These are phyloP conservation scores for Barbarea vulgaris DNA, from an alignment of 345 rosid genomes.

Conservation along the genomic window DNA sequence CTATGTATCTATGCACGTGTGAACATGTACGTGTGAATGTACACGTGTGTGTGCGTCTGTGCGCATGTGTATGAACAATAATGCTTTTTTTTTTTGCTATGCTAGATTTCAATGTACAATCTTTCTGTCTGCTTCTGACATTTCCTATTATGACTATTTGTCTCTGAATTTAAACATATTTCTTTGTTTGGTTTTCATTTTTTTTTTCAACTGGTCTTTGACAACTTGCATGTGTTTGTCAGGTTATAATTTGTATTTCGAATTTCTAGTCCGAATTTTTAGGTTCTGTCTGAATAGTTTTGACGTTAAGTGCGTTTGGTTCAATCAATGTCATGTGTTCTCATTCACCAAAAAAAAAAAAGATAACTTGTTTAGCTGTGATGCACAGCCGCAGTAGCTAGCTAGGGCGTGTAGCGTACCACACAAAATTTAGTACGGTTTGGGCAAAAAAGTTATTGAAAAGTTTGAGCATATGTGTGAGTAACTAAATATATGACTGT, in stretches of 20 bases:
- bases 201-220: conserved; percentile 14
- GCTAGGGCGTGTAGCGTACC: conserved; percentile 21
- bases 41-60: conserved; percentile 33
- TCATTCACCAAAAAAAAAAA: conserved; percentile 1
- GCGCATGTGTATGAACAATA: conserved; percentile 40
- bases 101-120: conserved; percentile 34
- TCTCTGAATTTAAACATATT: conserved; percentile 16
- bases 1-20: conserved; percentile 24
- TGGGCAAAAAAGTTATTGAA: background rate
- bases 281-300: conserved; percentile 4
- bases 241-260: conserved; percentile 28
- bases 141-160: conserved; percentile 30
- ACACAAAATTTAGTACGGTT: background rate
- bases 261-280: conserved; percentile 14
- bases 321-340: conserved; percentile 14
- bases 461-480: background rate
- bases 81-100: conserved; percentile 24
- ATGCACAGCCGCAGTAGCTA: background rate
- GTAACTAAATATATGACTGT: background rate
- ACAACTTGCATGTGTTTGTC: conserved; percentile 44
- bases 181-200: conserved; percentile 25
- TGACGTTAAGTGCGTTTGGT: conserved; percentile 6
- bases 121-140: conserved; percentile 34
- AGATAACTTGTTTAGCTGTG: conserved; percentile 16
- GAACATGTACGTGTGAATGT: conserved; percentile 29